Conservation (phyloP, 148 eudicot genomes). For the Beta vulgaris region DNA sequence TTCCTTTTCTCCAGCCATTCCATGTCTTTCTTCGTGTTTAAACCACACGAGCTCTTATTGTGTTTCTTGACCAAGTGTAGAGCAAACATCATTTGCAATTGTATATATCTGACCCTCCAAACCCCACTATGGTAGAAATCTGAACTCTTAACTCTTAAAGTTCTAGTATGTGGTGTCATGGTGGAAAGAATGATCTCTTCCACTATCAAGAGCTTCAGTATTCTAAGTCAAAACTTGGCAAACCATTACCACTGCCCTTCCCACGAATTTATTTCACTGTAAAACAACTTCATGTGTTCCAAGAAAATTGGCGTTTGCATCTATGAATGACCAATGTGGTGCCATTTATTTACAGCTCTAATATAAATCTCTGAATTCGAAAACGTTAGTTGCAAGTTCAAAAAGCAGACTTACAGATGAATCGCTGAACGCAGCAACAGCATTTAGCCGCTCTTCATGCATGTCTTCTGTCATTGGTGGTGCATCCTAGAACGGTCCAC, state of each 20-base stretch:
- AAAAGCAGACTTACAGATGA: slow-evolving; percentile 56
- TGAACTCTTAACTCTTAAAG: not conserved
- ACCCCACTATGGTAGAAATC: too few relatives aligned
- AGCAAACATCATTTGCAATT: too few relatives aligned
- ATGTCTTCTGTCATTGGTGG: slow-evolving; percentile 99
- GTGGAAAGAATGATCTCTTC: not conserved
- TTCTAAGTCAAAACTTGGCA: not conserved
- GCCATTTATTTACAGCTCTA: not conserved
- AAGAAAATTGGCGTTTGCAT: not conserved
- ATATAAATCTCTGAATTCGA: slow-evolving; percentile 10
- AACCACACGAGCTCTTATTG: too few relatives aligned
- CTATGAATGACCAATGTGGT: not conserved
- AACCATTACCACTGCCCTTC: not conserved
- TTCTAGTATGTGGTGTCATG: not conserved
- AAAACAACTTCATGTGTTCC: not conserved
- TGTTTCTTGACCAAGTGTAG: too few relatives aligned
- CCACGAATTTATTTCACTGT: not conserved
- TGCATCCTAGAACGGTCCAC: slow-evolving; percentile 54
- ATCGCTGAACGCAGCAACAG: slow-evolving; percentile 70
- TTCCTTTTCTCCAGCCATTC: too few relatives aligned
- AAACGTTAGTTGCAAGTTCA: slow-evolving; percentile 1
- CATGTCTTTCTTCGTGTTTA: too few relatives aligned
- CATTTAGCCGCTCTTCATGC: slow-evolving; percentile 91
- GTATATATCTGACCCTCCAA: too few relatives aligned
- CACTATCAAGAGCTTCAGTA: not conserved